A percentile compares a stretch with the other conserved stretches of the same genome.
Evolutionary conservation across 176 grass and related monocot species (phyloP).

Genomic region (Rhynchospora tenuis): DNA sequence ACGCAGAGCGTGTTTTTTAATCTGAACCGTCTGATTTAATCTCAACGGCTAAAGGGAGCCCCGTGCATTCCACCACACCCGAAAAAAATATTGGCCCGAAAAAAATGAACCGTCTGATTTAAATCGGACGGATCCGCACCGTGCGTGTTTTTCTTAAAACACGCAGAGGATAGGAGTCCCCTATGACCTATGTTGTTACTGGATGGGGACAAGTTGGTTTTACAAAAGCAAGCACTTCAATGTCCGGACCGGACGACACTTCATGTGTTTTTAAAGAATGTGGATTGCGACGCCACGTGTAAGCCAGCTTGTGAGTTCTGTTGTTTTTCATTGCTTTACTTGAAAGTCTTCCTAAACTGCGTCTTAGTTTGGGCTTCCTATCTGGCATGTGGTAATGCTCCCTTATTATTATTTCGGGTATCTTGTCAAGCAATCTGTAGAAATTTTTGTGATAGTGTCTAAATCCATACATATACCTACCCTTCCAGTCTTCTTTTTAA

Average conservation of each 20-base stretch:
- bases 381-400: background rate
- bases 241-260: background rate
- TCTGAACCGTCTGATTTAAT: too few species aligned
- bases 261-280: background rate
- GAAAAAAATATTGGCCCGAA: too few species aligned
- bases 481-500: too few species aligned
- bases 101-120: too few species aligned
- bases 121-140: too few species aligned
- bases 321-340: slow-evolving; percentile 2
- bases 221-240: background rate
- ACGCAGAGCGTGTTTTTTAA: too few species aligned
- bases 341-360: background rate
- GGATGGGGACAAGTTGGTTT: background rate
- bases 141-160: too few species aligned
- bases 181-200: background rate
- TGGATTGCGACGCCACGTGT: background rate
- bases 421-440: background rate
- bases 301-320: background rate
- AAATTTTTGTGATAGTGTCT: background rate
- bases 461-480: background rate
- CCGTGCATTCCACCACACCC: too few species aligned
- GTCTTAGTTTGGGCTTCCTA: background rate
- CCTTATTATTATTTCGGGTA: background rate
- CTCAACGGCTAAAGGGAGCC: too few species aligned
- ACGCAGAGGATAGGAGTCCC: too few species aligned